Evolutionary conservation across 2,329 filamentous ascomycete species (phyloP).

Genomic region (Arachnomyces sp.): DNA sequence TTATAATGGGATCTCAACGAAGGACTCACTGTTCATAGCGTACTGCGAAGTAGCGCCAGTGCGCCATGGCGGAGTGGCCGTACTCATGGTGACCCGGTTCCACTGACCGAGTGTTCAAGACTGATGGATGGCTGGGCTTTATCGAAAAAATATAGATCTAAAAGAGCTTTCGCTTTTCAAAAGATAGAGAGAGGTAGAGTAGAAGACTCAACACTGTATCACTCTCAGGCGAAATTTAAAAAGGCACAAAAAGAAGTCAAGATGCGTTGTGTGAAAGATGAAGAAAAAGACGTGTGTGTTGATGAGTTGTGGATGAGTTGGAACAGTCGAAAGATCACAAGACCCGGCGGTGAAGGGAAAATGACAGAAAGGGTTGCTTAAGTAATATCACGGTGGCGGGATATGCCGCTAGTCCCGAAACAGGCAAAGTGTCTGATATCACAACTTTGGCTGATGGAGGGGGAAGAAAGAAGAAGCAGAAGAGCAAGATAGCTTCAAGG

Average conservation of each 20-base stretch:
- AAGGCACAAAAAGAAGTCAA: constrained; percentile 9
- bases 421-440: too few species aligned
- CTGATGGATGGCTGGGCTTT: neutral
- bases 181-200: constrained; percentile 13
- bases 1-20: neutral
- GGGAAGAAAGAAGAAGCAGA: constrained; percentile 13
- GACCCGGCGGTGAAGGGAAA: too few species aligned
- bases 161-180: too few species aligned
- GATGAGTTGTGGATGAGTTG: neutral
- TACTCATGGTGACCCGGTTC: constrained; percentile 26
- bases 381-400: too few species aligned
- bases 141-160: too few species aligned
- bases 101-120: neutral
- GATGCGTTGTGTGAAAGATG: neutral
- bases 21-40: constrained; percentile 25
- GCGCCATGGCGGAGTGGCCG: constrained; percentile 34
- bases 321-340: too few species aligned
- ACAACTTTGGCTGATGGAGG: neutral
- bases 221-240: neutral
- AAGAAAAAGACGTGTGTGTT: neutral
- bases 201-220: constrained; percentile 1
- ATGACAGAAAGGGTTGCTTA: too few species aligned
- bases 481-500: neutral
- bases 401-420: too few species aligned
- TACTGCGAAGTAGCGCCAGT: constrained; percentile 23